These are phyloP conservation scores for Hibiscus mutabilis DNA, from an alignment of 345 rosid genomes.

Conservation along the genomic window DNA sequence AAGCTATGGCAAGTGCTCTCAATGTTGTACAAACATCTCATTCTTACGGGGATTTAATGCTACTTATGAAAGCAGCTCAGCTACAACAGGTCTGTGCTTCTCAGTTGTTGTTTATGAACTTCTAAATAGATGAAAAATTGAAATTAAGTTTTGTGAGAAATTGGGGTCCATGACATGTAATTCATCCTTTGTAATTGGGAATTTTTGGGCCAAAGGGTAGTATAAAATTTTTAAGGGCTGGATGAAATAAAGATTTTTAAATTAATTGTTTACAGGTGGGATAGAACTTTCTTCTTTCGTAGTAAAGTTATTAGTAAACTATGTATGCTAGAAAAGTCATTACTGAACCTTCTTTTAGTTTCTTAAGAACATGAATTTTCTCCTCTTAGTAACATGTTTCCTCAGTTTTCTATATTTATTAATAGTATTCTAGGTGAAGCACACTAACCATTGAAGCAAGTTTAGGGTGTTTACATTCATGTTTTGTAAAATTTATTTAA, in stretches of 20 bases:
- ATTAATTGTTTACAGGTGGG: neutral
- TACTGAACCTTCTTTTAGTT: neutral
- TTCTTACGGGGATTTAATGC: slow-evolving; percentile 86
- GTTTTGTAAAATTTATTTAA: neutral
- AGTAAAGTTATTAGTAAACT: neutral
- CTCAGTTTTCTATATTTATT: neutral
- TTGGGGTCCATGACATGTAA: neutral
- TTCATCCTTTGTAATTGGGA: neutral
- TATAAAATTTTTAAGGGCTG: neutral
- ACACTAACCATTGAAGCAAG: neutral
- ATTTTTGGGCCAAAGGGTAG: neutral
- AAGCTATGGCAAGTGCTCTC: slow-evolving; percentile 64
- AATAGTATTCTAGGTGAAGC: neutral
- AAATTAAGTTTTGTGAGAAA: neutral
- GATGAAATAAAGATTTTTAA: neutral
- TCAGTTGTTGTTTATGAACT: slow-evolving; percentile 3
- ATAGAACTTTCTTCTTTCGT: too few species aligned
- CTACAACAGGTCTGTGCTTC: slow-evolving; percentile 42
- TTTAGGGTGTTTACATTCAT: neutral
- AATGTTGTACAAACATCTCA: slow-evolving; percentile 83
- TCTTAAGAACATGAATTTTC: neutral
- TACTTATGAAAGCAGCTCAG: slow-evolving; percentile 60
- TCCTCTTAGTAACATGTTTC: neutral
- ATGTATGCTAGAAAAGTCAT: slow-evolving; percentile 1
- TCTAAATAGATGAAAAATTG: neutral